Evolutionary conservation across 495 filamentous ascomycete species (phyloP), one percentile per base, ranked within the genome.

Genomic region (Neurospora tetrasperma): DNA sequence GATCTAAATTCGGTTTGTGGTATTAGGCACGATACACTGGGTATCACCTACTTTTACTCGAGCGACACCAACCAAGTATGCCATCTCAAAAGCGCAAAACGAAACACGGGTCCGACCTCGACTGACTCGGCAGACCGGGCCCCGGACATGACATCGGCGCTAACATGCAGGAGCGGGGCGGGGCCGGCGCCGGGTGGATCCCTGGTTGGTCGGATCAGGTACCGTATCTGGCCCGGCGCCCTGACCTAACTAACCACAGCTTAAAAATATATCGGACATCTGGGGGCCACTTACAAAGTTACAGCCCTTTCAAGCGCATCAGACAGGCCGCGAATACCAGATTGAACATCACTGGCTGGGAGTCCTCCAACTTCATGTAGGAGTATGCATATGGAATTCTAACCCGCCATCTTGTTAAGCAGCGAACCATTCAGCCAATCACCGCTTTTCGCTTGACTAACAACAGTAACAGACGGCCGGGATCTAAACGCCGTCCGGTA

Each of bases 301-400:
- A 23, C 23, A 23, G 54, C 54, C 23, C 11, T 35, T 31, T 16
- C 7, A 14, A 62, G 4, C 6, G 54, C 23, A 31, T 62, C 23
- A 62, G 14, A 6, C 7, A 12, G 27, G 0, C 16, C 2, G 0
- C 0, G 3, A 0, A 62, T 16, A 8, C 6, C n/a, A n/a, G n/a
- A n/a, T n/a, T 1, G 2, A 27, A 31, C 27, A 2, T 31, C 27
- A 31, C 27, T 31, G 35, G 35, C 35, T 38, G 35, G 35, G 35
- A 38, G 35, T 0, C 0, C 5, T 38, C 35, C 35, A 38, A 38
- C 35, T 38, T 38, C 35, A 4, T 38, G 5, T 4, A 38, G 35
- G 35, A 4, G 35, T 38, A 38, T 38, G 35, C 35, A 38, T 38
- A 38, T 31, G 27, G 27, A 31, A 31, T 31, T 31, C 27, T 31